Evolutionary conservation across 805 yeast genomes (phyloP), one percentile per base, ranked within the genome.

Genomic region (Saccharomyces paradoxus): DNA sequence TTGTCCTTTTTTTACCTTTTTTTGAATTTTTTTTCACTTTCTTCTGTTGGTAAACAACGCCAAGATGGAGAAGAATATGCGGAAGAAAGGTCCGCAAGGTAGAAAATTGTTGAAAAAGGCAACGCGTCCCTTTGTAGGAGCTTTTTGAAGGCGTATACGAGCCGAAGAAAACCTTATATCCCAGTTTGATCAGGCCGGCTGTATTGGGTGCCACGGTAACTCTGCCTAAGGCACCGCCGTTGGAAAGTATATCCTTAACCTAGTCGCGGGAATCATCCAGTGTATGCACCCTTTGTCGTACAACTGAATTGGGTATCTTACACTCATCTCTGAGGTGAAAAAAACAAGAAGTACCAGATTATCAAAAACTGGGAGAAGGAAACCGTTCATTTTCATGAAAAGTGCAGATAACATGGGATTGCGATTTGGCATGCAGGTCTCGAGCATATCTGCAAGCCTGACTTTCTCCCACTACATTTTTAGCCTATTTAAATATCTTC

Each of bases 121-220:
- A 17, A 37, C 44, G 44, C 44, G 44, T 37, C 44, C 44, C 44
- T 37, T 17, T 37, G 17, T 17, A 37, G 44, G 44, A 5, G 12
- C 24, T 37, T n/a, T 21, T 37, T 24, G 27, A 26, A 26, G 10
- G 12, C 12, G 44, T 37, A 37, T 37, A 37, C 44, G 44, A 37
- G 24, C 44, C 44, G 24, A 37, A 17, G 4, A 6, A 37, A 37
- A 37, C 21, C 74, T 75, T 52, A 87, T 73, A 58, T 86, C 79
- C 95, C 94, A 87, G 52, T 84, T 75, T 0, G 75, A 74, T 8
- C 67, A 65, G 49, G 74, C 74, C 52, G 66, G 61, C 24, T n/a
- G 44, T 12, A 49, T 55, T 17, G 9, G 44, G 44, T 21, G 12
- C 44, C 24, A 37, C 44, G 22, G 44, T 17, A 17, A 17, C 10